Base-by-base conservation (phyloP, 495 filamentous ascomycete species). In the Monascus purpureus region DNA sequence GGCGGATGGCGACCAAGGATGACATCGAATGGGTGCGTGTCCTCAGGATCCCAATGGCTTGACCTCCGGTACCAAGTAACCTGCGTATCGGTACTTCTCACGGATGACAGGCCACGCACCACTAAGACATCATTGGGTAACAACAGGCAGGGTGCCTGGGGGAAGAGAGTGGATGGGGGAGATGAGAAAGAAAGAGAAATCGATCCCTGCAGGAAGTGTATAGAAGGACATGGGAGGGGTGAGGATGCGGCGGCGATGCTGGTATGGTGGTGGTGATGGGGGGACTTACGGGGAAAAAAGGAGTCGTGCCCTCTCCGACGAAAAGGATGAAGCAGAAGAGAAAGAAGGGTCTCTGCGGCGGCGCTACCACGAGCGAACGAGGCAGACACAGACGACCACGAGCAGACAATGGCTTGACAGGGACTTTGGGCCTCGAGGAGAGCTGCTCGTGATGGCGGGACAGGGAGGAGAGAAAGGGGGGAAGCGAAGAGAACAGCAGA, bases 271-370 rank as follows among this genome's bases (percentile, higher is more conserved):
- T 22, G 4, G 20, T 22, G 20, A 12, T 31, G 20, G 32, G 27
- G 1, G 16, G 31, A 46, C 46, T 50, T 53, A 53, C 49, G 38
- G 41, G 38, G 45, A 51, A 42, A 41, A 37, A 36, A 45, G n/a
- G n/a, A n/a, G 40, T 42, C 39, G 39, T 43, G 40, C 37, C 18
- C 45, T 33, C 34, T 32, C 29, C 23, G n/a, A 27, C 4, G 5
- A 6, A n/a, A 12, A n/a, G n/a, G n/a, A 13, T 22, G 9, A 4
- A 22, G 9, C 4, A 22, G 9, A 22, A 22, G 9, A 22, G 4
- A 22, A 22, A 22, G 9, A 22, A 22, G 9, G 9, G 4, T 22
- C 9, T 22, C 20, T 22, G 20, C 20, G 9, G 9, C 4, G 20
- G 9, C 5, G 20, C 20, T 22, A 4, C 20, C 20, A 22, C 20